Base-by-base conservation (phyloP, 2,329 filamentous ascomycete species). In the Harringtonia aguacate region DNA sequence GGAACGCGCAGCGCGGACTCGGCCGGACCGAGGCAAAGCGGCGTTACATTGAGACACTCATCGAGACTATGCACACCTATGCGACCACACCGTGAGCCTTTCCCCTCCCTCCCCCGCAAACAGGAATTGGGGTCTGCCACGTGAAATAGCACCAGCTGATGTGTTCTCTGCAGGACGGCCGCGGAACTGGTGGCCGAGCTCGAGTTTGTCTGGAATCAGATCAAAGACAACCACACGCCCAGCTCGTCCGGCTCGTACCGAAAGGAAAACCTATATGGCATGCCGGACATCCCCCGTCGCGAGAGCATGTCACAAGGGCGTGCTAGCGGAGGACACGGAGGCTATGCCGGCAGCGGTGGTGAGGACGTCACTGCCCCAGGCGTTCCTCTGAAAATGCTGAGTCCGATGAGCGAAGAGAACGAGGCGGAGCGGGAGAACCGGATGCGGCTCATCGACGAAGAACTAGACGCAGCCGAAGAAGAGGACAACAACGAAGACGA, bases 191-290 rank as follows among this genome's bases (percentile, higher is more conserved):
- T 97, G 31, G 74, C 81, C 10, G 92, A 98, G 62, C 77, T 98
- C n/a, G 92, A 98, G 64, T 98, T 97, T 56, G 90, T 98, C 33
- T 98, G 92, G 92, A 88, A 95, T 54, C 92, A 97, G 61, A 90
- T 98, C 55, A 94, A 92, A 62, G 84, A 83, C 53, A 95, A 90
- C 55, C 77, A 78, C 12, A 78, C 82, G 4, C 77, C 75, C 17
- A 46, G 45, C 33, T 79, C 81, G 31, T 66, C 79, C 33, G 60
- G 73, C 34, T 72, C 74, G 12, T 77, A 72, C 2, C 71, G 73
- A n/a, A 69, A 72, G 50, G 65, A 65, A 22, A 62, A 59, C 44
- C 34, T 44, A 9, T 46, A 45, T 30, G 44, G 44, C 22, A 39
- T 41, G 24, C 39, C 40, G 15, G 36, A 41, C 31, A 29, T 6